Evolutionary conservation across 78 protist species (phyloP).

Genomic region (Dictyostelium purpureum): DNA sequence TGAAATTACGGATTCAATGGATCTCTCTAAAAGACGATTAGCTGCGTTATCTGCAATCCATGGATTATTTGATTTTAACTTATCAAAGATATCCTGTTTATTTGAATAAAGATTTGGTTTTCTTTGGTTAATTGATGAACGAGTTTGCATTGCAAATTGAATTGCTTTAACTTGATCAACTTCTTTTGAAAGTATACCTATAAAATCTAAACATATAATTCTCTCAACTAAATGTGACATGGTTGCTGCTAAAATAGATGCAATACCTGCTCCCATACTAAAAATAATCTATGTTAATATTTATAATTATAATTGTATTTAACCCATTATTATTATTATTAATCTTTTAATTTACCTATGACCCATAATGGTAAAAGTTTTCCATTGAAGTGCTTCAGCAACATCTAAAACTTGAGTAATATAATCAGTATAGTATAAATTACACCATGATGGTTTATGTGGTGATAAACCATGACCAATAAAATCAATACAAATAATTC

Average conservation of each 20-base stretch:
- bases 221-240: slow-evolving; percentile 61
- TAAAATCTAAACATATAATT: slow-evolving; percentile 55
- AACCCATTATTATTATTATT: neutral
- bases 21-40: neutral
- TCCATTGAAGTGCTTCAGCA: slow-evolving; percentile 55
- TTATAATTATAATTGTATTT: neutral
- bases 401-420: slow-evolving; percentile 63
- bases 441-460: slow-evolving; percentile 61
- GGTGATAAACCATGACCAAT: slow-evolving; percentile 51
- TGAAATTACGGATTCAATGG: slow-evolving; percentile 20
- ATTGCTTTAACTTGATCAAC: slow-evolving; percentile 54
- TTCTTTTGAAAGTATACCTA: slow-evolving; percentile 41
- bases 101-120: slow-evolving; percentile 32
- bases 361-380: slow-evolving; percentile 34
- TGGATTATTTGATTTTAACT: slow-evolving; percentile 52
- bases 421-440: slow-evolving; percentile 67
- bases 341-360: neutral
- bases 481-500: slow-evolving; percentile 15
- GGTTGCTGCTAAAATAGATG: slow-evolving; percentile 18
- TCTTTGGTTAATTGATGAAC: slow-evolving; percentile 17
- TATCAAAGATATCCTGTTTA: slow-evolving; percentile 48
- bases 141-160: slow-evolving; percentile 39
- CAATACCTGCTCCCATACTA: slow-evolving; percentile 44
- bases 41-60: slow-evolving; percentile 65
- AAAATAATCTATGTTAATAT: no score